Base-by-base conservation (phyloP, 2,329 filamentous ascomycete genomes). In the Clonostachys solani region DNA sequence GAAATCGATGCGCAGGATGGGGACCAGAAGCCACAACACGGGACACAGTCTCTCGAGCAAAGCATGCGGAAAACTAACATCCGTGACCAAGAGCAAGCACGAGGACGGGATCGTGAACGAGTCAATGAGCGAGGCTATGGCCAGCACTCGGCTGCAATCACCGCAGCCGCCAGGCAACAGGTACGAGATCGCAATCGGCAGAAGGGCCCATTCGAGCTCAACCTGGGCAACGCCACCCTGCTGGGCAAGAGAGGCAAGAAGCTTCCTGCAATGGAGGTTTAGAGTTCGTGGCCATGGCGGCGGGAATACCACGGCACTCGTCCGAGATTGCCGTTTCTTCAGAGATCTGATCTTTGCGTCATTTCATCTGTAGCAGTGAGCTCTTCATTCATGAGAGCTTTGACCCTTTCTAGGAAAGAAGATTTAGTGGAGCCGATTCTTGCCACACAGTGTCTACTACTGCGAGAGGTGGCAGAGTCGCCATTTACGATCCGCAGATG, bases 201-300 rank as follows among this genome's bases (percentile, higher is more conserved):
- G 56, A 88, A 86, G 66, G 91, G 89, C 33, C 84, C 87, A 0
- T 99, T 99, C 56, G 94, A 99, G 67, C 78, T 99, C 42, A 96
- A 84, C 60, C 72, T 99, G 36, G 90, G 95, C 54, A 94, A 94
- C 47, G 89, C 94, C 2, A 97, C 92, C 2, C 69, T 99, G 45
- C 73, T 99, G 5, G 92, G 92, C 33, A 82, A 92, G 56, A 71
- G 82, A 49, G 74, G 72, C 18, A 73, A 77, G 56, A 81, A 83
- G 57, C 66, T 78, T 41, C 65, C 74, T 19, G 69, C 74, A 49
- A 71, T 68, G 58, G 63, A 64, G 43, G 64, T 60, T 47, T 69
- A 66, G 57, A 29, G 23, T 29, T 29, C 9, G 23, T 29, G 23
- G 6, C 4, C 23, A 29, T 29, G 23, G 3, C 23, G 23, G 23